A percentile compares a stretch with the other conserved stretches of the same genome.
Evolutionary conservation across 2,329 filamentous ascomycete genomes (phyloP).

Genomic region (Colletotrichum navitas): DNA sequence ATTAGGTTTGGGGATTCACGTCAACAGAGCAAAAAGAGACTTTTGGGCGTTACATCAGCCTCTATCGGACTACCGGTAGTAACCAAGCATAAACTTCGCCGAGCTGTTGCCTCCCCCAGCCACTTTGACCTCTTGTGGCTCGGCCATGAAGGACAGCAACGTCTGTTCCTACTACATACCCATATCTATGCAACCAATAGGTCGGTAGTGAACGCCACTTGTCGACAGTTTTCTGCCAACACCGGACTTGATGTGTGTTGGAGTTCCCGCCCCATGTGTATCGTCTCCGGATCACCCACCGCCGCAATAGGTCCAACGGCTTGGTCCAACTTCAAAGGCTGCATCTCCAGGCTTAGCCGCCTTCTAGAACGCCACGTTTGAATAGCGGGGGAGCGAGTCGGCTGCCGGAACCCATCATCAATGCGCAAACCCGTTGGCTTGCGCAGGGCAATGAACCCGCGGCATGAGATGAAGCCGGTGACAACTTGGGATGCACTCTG

Average conservation of each 20-base stretch:
- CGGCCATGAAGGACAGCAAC: neutral
- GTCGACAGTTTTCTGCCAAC: neutral
- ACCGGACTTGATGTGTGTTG: too few relatives aligned
- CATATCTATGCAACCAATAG: too few relatives aligned
- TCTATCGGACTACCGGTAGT: too few relatives aligned
- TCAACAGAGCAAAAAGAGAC: neutral
- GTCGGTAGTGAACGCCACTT: neutral
- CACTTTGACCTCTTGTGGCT: neutral
- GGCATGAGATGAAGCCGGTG: constrained; percentile 22
- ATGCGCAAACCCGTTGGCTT: constrained; percentile 3
- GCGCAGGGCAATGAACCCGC: neutral
- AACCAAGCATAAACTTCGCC: neutral
- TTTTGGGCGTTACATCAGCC: neutral
- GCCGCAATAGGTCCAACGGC: constrained; percentile 10
- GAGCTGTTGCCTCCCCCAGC: neutral
- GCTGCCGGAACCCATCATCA: neutral
- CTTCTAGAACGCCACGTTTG: constrained; percentile 10
- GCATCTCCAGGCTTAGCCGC: neutral
- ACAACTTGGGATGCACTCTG: constrained; percentile 1
- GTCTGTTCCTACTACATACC: too few relatives aligned
- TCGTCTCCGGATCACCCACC: neutral
- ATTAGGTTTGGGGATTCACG: neutral
- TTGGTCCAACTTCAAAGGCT: neutral
- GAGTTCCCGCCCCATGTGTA: neutral
- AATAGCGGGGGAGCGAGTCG: constrained; percentile 2